Conservation (phyloP, 805 yeast genomes). For the Wickerhamiella azyma region DNA sequence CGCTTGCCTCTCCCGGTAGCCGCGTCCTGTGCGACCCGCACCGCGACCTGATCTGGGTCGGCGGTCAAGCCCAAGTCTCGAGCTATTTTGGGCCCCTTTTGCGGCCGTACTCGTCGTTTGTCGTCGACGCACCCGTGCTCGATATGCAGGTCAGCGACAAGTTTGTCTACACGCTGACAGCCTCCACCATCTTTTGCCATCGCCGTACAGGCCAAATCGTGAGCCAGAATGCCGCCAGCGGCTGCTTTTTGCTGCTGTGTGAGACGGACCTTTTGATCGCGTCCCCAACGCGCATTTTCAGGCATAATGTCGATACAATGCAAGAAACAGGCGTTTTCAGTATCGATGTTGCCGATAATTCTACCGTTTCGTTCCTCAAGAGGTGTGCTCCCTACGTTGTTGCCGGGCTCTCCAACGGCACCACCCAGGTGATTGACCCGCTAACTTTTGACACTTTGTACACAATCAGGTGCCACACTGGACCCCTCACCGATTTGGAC, state of each 20-base stretch:
- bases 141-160: slow-evolving; percentile 42
- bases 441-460: slow-evolving; percentile 22
- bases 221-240: slow-evolving; percentile 19
- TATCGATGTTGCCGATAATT: slow-evolving; percentile 16
- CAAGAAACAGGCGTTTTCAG: slow-evolving; percentile 25
- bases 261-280: slow-evolving; percentile 27
- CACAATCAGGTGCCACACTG: slow-evolving; percentile 26
- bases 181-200: slow-evolving; percentile 38
- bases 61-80: slow-evolving; percentile 38
- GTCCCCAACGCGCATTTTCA: slow-evolving; percentile 21
- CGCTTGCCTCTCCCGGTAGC: background rate
- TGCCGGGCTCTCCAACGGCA: slow-evolving; percentile 25
- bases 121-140: slow-evolving; percentile 34
- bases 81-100: slow-evolving; percentile 36
- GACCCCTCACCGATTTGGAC: slow-evolving; percentile 28
- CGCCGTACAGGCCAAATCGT: slow-evolving; percentile 43
- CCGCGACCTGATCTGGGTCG: slow-evolving; percentile 68
- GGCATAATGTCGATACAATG: slow-evolving; percentile 26
- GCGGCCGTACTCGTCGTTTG: slow-evolving; percentile 43
- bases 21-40: slow-evolving; percentile 14
- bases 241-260: slow-evolving; percentile 19
- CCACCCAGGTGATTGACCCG: slow-evolving; percentile 27
- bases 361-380: slow-evolving; percentile 21
- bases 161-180: slow-evolving; percentile 46
- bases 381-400: slow-evolving; percentile 24